These are phyloP conservation scores for Saccharum officinarum DNA, from an alignment of 176 grass and related monocot genomes.

Conservation along the genomic window DNA sequence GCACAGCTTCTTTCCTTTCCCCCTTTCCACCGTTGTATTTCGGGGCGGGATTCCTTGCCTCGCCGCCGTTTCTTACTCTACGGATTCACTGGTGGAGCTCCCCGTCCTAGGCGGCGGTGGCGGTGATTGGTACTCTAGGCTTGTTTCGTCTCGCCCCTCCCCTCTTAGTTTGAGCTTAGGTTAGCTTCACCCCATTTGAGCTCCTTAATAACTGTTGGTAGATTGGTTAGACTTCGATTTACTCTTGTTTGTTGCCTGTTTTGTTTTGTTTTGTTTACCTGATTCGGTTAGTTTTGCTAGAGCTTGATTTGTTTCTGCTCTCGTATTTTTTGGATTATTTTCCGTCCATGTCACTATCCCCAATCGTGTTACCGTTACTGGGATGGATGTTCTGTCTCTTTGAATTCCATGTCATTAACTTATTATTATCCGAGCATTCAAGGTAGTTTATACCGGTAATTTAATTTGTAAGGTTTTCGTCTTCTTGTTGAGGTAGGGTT, in stretches of 20 bases:
- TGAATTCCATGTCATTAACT: background rate
- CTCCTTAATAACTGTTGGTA: background rate
- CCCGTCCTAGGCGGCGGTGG: background rate
- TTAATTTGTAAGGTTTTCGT: background rate
- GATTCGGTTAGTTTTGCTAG: background rate
- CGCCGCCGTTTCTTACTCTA: slow-evolving; percentile 6
- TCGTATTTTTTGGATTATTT: background rate
- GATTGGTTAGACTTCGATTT: background rate
- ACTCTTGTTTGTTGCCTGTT: background rate
- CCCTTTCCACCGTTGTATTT: background rate
- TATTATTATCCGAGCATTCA: background rate
- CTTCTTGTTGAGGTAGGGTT: background rate
- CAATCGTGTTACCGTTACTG: slow-evolving; percentile 9
- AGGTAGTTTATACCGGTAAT: background rate
- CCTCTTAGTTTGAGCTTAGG: background rate
- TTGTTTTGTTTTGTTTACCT: slow-evolving; percentile 15
- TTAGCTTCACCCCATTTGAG: background rate
- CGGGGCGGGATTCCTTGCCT: background rate
- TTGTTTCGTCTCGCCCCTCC: background rate
- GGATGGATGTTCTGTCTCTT: slow-evolving; percentile 25
- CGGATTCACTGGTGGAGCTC: background rate
- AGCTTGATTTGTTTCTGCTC: background rate
- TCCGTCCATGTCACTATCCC: background rate
- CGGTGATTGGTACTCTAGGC: background rate
- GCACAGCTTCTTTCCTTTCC: background rate